These are phyloP conservation scores for Metschnikowia drakensbergensis DNA, from an alignment of 805 yeast species.

Conservation along the genomic window DNA sequence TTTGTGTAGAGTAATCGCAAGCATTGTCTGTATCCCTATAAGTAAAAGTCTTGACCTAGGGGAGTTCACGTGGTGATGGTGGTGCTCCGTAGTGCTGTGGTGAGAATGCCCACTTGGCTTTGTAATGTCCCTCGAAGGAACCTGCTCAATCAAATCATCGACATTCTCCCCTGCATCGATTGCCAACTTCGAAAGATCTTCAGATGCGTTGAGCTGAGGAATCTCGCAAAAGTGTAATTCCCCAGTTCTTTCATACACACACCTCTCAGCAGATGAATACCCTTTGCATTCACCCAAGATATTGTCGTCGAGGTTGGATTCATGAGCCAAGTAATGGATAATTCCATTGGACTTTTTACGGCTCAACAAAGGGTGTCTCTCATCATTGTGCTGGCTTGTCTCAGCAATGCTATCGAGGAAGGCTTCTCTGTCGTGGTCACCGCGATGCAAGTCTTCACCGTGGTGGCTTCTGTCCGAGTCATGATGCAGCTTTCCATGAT, in stretches of 20 bases:
- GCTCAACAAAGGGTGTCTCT: slow-evolving; percentile 10
- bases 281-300: slow-evolving; percentile 47
- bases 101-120: slow-evolving; percentile 8
- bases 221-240: slow-evolving; percentile 39
- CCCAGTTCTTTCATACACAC: slow-evolving; percentile 18
- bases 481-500: not conserved
- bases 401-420: not conserved
- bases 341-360: slow-evolving; percentile 21
- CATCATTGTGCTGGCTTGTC: not conserved
- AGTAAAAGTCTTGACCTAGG: slow-evolving; percentile 75
- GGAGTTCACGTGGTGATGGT: slow-evolving; percentile 77
- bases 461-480: not conserved
- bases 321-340: slow-evolving; percentile 25
- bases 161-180: not conserved
- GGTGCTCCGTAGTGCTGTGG: slow-evolving; percentile 36
- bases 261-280: slow-evolving; percentile 40
- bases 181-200: not conserved
- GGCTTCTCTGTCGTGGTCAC: not conserved
- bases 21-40: slow-evolving; percentile 84
- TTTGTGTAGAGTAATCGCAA: slow-evolving; percentile 86
- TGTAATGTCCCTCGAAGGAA: not conserved
- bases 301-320: slow-evolving; percentile 18
- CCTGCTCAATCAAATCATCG: not conserved
- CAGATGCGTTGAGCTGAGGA: slow-evolving; percentile 23
- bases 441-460: not conserved